Percentiles rank a stretch among this genome's conserved stretches.
phyloP scores from a whole-genome alignment of 352 stramenopile genomes.

The Globisporangium mamillatum region DNA sequence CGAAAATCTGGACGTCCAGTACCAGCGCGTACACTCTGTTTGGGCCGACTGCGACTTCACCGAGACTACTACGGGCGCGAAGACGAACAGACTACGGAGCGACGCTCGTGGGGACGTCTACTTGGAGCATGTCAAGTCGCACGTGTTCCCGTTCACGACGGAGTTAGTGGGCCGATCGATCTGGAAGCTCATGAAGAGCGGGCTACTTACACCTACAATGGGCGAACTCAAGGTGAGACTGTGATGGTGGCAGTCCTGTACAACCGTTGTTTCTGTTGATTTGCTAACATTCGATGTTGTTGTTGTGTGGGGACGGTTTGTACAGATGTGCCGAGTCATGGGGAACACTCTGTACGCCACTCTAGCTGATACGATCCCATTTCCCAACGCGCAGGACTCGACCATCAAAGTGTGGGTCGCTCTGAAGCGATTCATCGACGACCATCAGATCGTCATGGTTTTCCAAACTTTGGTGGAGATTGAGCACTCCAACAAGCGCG shows the following conservation, averaged over 20 bases:
- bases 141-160: neutral
- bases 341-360: neutral
- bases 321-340: neutral
- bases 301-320: neutral
- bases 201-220: neutral
- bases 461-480: neutral
- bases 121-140: neutral
- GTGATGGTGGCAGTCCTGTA: neutral
- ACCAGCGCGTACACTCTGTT: slow-evolving; percentile 18
- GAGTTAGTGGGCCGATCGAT: neutral
- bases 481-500: neutral
- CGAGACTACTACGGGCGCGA: too few relatives aligned
- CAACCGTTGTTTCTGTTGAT: neutral
- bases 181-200: neutral
- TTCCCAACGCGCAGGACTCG: neutral
- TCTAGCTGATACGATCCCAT: neutral
- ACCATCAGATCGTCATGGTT: neutral
- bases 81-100: neutral
- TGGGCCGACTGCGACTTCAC: slow-evolving; percentile 18
- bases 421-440: neutral
- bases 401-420: neutral
- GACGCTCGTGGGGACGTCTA: neutral
- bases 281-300: neutral
- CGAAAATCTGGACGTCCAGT: slow-evolving; percentile 20
- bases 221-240: neutral